These are phyloP conservation scores for Alternaria tenuissima DNA, from an alignment of 2,329 filamentous ascomycete species.

Conservation along the genomic window DNA sequence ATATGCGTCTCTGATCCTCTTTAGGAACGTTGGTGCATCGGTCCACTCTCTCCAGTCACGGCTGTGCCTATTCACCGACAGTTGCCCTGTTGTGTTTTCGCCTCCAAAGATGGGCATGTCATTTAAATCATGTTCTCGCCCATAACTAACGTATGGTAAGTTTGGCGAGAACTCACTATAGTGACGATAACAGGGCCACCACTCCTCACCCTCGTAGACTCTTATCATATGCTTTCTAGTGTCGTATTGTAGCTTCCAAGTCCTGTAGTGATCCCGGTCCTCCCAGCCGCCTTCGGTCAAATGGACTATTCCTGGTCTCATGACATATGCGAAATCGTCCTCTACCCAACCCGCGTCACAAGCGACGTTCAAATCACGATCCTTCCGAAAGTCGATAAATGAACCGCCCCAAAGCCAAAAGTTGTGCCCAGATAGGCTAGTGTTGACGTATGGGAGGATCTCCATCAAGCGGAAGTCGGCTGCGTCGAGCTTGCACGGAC, in stretches of 20 bases:
- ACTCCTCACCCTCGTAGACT: conserved; percentile 19
- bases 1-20: conserved; percentile 18
- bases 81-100: not conserved
- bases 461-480: conserved; percentile 24
- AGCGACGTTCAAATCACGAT: not conserved
- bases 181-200: not conserved
- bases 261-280: conserved; percentile 20
- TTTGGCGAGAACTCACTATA: not conserved
- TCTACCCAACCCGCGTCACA: no score
- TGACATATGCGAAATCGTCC: conserved; percentile 8
- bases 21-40: conserved; percentile 18
- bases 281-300: conserved; percentile 22
- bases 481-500: conserved; percentile 15
- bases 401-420: conserved; percentile 22
- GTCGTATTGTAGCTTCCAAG: conserved; percentile 21
- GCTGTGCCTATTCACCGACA: not conserved
- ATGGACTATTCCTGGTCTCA: conserved; percentile 10
- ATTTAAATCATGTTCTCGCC: not conserved
- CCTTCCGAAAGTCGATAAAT: not conserved
- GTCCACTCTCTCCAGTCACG: conserved; percentile 6
- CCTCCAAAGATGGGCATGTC: not conserved
- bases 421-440: conserved; percentile 2
- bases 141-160: not conserved
- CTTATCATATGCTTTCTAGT: conserved; percentile 19
- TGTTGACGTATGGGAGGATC: conserved; percentile 25